Conservation (phyloP, 2,329 filamentous ascomycete genomes). For the Ascomycota sp. region DNA sequence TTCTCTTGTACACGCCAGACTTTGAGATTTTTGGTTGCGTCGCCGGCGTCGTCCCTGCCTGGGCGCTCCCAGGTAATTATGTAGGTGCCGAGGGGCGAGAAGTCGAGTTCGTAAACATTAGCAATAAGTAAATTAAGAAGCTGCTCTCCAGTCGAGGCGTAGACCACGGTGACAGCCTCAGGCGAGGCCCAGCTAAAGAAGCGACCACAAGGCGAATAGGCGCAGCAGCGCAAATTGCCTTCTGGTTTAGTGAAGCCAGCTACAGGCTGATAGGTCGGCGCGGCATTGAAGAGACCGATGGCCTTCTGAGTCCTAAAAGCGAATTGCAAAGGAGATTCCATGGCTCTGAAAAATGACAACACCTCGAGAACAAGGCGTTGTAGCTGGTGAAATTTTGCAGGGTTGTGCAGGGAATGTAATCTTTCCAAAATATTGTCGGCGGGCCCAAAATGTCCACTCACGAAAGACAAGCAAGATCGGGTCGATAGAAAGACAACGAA, state of each 20-base stretch:
- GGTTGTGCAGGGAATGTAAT: conserved; percentile 4
- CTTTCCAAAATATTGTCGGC: conserved; percentile 5
- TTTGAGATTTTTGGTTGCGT: conserved; percentile 91
- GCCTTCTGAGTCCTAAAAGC: conserved; percentile 93
- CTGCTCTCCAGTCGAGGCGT: conserved; percentile 55
- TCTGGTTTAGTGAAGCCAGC: conserved; percentile 72
- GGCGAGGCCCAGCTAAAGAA: conserved; percentile 91
- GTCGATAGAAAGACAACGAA: neutral
- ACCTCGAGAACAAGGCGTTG: conserved; percentile 7
- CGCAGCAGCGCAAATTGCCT: conserved; percentile 85
- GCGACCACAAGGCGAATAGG: conserved; percentile 86
- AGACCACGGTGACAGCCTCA: conserved; percentile 69
- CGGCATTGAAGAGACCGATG: conserved; percentile 84
- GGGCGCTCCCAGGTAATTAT: conserved; percentile 94
- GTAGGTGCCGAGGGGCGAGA: conserved; percentile 81
- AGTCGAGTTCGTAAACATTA: conserved; percentile 85
- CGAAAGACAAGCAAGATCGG: too few species aligned
- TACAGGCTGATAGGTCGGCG: conserved; percentile 69
- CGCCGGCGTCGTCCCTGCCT: conserved; percentile 77
- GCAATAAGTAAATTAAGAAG: conserved; percentile 56
- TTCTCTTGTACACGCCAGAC: conserved; percentile 77
- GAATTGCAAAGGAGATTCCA: conserved; percentile 86
- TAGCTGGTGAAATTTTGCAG: too few species aligned
- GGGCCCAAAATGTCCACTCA: too few species aligned
- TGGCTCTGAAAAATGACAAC: conserved; percentile 83